Evolutionary conservation across 768 basidiomycete species (phyloP), one percentile per base, ranked within the genome.

Genomic region (Amanita rubescens): DNA sequence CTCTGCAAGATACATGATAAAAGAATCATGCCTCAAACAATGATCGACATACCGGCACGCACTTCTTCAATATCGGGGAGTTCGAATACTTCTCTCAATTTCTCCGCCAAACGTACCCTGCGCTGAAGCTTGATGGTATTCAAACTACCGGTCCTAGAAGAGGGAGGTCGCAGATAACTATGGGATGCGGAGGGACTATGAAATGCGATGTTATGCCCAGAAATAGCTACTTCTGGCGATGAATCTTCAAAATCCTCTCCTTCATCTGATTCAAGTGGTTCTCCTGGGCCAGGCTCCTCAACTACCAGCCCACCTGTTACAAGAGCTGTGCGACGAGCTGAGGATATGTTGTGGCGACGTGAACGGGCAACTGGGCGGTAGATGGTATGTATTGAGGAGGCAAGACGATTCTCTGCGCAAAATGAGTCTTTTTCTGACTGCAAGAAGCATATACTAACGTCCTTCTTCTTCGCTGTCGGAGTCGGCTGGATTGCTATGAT

Each of bases 371-470:
- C 67, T 19, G 90, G 90, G 19, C 89, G 82, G 64, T 93, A 81
- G 48, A 94, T 91, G 35, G 91, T 81, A 63, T 93, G 91, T 39
- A 93, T 91, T 10, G 91, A 93, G 22, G 91, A 93, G 1, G 91
- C 82, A 51, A 92, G 68, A 35, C 72, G 76, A 49, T 64, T 71
- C 55, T 62, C 76, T 81, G 46, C 22, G 57, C 51, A 35, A n/a
- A 47, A 33, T 35, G 15, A 14, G 41, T 37, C 42, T 22, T 24
- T 30, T 30, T 8, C 27, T 32, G 24, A 9, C 38, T 9, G 17
- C 50, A 57, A 38, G 41, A 30, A n/a, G 44, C 17, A 55, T n/a
- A 48, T 10, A 60, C 66, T 58, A 56, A 69, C 70, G 66, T 67
- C 72, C 87, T 27, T 87, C 87, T 45, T 86, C 86, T 39, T 87